phyloP scores from a whole-genome alignment of 208 protist genomes.

The Leishmania braziliensis region DNA sequence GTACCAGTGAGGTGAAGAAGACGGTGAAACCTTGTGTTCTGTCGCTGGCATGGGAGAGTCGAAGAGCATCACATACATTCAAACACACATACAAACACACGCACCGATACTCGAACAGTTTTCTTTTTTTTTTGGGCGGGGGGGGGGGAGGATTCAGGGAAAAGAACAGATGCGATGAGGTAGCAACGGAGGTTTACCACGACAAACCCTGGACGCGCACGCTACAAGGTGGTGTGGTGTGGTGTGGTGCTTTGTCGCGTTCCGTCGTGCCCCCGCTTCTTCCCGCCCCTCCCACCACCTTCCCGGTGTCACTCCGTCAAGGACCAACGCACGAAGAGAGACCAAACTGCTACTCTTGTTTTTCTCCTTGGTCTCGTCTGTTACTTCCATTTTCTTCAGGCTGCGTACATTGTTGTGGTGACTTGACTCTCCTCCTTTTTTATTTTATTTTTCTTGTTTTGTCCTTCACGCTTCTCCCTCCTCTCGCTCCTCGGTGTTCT shows the following conservation, averaged over 20 bases:
- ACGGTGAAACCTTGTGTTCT: background rate
- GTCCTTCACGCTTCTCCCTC: background rate
- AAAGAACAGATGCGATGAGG: slow-evolving; percentile 4
- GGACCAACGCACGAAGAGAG: background rate
- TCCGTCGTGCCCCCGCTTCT: background rate
- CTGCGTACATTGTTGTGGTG: background rate
- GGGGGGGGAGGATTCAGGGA: background rate
- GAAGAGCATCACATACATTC: background rate
- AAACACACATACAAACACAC: background rate
- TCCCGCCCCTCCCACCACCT: background rate
- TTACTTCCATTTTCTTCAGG: background rate
- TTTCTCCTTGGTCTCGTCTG: background rate
- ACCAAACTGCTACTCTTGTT: background rate
- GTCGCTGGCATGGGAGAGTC: background rate
- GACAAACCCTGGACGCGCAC: slow-evolving; percentile 6
- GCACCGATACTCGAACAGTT: background rate
- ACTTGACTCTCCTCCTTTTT: background rate
- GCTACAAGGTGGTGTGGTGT: background rate
- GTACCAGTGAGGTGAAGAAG: background rate
- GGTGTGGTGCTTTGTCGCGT: background rate
- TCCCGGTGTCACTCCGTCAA: background rate
- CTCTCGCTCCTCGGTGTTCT: background rate
- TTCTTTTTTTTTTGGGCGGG: background rate
- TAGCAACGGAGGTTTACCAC: slow-evolving; percentile 10
- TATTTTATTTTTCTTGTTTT: background rate